Conservation (phyloP, 2,329 filamentous ascomycete species). For the Ophiostoma sp. region DNA sequence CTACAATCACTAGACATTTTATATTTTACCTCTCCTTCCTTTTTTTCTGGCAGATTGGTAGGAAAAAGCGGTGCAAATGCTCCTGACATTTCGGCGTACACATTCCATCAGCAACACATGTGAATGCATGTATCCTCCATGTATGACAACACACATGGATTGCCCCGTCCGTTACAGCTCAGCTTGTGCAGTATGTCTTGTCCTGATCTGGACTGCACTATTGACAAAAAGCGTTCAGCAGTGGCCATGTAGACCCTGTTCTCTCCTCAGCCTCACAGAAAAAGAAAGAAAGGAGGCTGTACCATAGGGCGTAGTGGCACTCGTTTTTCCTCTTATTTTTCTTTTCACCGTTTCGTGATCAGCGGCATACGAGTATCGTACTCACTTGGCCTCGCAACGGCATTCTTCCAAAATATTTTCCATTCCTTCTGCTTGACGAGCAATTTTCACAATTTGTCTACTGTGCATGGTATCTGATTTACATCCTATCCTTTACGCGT, state of each 20-base stretch:
- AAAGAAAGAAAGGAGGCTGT: neutral
- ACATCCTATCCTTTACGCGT: neutral
- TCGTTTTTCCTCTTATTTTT: neutral
- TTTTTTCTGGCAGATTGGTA: neutral
- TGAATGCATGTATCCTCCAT: neutral
- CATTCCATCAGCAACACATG: neutral
- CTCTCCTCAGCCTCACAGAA: neutral
- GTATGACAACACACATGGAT: neutral
- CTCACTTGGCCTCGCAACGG: neutral
- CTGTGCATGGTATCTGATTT: neutral
- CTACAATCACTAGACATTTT: too few species aligned
- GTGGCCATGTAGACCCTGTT: neutral
- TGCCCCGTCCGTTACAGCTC: slow-evolving; percentile 8
- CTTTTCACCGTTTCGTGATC: neutral
- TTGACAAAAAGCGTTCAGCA: neutral
- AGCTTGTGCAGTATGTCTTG: neutral
- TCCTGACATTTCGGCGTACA: neutral
- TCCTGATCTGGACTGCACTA: slow-evolving; percentile 10
- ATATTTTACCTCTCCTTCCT: too few species aligned
- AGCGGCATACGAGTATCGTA: neutral
- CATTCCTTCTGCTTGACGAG: neutral
- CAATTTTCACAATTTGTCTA: neutral
- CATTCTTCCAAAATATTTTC: neutral
- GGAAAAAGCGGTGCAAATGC: neutral
- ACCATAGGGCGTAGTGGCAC: neutral